A percentile compares a stretch with the other conserved stretches of the same genome.
These are phyloP conservation scores for Phytophthora pisi DNA, from an alignment of 352 stramenopile genomes.

Conservation along the genomic window DNA sequence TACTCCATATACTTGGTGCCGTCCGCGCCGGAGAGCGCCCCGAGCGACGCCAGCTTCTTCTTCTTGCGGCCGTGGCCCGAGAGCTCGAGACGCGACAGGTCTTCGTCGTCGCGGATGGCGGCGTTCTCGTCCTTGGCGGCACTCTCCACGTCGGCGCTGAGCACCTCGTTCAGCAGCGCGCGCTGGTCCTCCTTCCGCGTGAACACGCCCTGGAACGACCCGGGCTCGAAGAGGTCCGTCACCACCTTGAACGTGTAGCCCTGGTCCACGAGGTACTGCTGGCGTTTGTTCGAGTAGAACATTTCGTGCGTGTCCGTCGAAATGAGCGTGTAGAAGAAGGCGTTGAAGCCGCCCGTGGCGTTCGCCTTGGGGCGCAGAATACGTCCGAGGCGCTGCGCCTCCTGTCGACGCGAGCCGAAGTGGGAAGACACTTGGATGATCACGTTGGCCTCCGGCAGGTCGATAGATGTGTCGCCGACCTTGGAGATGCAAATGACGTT, in stretches of 20 bases:
- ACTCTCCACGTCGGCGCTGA: conserved; percentile 82
- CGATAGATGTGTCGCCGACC: conserved; percentile 99
- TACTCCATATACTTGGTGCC: conserved; percentile 90
- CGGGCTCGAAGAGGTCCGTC: conserved; percentile 91
- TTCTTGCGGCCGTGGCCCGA: conserved; percentile 67
- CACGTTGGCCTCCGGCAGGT: conserved; percentile 99
- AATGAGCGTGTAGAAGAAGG: conserved; percentile 99
- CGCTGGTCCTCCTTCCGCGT: conserved; percentile 82
- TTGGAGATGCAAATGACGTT: conserved; percentile 93
- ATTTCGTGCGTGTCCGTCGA: conserved; percentile 99
- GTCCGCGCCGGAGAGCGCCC: conserved; percentile 78
- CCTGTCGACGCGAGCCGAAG: conserved; percentile 98
- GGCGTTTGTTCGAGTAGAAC: conserved; percentile 99
- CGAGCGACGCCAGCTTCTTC: conserved; percentile 78
- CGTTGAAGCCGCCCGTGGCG: conserved; percentile 97
- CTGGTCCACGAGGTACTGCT: conserved; percentile 99
- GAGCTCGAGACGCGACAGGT: conserved; percentile 76
- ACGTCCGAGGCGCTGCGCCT: conserved; percentile 98
- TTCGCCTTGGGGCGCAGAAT: conserved; percentile 98
- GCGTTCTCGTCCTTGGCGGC: conserved; percentile 84
- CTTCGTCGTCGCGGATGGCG: conserved; percentile 84
- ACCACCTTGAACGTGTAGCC: conserved; percentile 99
- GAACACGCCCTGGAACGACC: conserved; percentile 81
- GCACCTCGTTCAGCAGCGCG: conserved; percentile 77
- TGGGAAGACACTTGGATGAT: conserved; percentile 99